Evolutionary conservation across 1,139 yeast genomes (phyloP), one percentile per base, ranked within the genome.

Genomic region (Geotrichum citri-aurantii): DNA sequence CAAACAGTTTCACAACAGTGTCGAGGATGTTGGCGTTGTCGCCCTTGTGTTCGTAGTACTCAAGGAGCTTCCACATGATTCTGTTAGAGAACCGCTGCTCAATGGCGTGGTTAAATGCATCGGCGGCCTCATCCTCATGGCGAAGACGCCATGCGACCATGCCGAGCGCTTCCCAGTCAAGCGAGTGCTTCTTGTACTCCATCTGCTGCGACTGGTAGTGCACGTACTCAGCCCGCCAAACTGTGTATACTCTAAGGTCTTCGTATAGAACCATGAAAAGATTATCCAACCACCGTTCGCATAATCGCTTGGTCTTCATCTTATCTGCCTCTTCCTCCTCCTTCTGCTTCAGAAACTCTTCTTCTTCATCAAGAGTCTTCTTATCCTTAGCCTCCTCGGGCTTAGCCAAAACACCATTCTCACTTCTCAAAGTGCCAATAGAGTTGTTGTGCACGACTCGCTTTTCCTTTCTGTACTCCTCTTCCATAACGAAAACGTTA

Each of bases 141-240:
- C 86, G 86, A 50, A 92, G 82, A 62, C 97, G 81, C 66, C 81
- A 81, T 4, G 96, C 91, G 50, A 90, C 83, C 59, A 83, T 79
- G 0, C 98, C 99, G 62, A 92, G 81, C 50, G 92, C 79, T 72
- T 92, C 97, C 98, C 98, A 93, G 73, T 93, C 99, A 59, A 89
- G 76, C 0, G 96, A 88, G 58, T 90, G 83, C 73, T 88, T 92
- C 67, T 83, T 84, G 65, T 86, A 81, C 51, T 84, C 86, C 73
- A 83, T 79, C 71, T 88, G 88, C 66, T 85, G 89, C 21, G 88
- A 84, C 67, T 81, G 82, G 70, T 88, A 89, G 64, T 89, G 88
- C 66, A 89, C 83, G 17, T 84, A 81, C 70, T 93, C 98, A 1
- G 96, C 92, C 69, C 93, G 95, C 97, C 98, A 88, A 72, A 88